Evolutionary conservation across 176 grass and related monocot genomes (phyloP), one percentile per base, ranked within the genome.

Genomic region (Echinochloa phyllopogon): DNA sequence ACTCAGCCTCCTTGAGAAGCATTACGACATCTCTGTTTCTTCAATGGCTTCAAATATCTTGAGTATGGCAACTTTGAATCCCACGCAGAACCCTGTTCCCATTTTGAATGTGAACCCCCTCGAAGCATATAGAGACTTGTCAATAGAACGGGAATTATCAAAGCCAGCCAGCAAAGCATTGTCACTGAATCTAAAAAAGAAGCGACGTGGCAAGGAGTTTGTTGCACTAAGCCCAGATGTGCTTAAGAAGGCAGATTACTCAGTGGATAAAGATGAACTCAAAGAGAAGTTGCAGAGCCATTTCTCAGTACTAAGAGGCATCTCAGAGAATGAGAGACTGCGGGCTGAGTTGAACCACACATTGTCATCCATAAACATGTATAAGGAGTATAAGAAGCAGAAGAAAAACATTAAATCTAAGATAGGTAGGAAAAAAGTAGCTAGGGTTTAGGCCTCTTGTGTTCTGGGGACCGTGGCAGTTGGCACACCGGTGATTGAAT

Each of bases 1-100:
- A 81, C 88, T 99, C 79, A 94, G 93, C 66, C 91, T 99, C 77
- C 84, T 99, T 51, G 84, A 79, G 80, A 99, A 99, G 86, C 96
- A 96, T 83, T 91, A 96, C 15, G 86, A 96, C 58, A 71, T 87
- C 20, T 86, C 86, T 53, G 80, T 96, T 78, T 92, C 91, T 17
- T 87, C 82, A 23, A 92, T 92, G 92, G 88, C 86, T 70, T 78
- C 82, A 29, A 99, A 91, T 87, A 84, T 96, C 42, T 72, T 87
- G 74, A 94, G 85, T 82, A 94, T 99, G 89, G 88, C 88, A 49
- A 94, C 85, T 82, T 49, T 96, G 84, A 94, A 96, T 48, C 89
- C 84, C 39, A 76, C 85, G 20, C 91, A 94, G 69, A 92, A 92
- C 67, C 90, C 87, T 6, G 65, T 96, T 85, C 91, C 81, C 4